Evolutionary conservation across 2,329 filamentous ascomycete genomes (phyloP).

Genomic region (Cytospora schulzeri): DNA sequence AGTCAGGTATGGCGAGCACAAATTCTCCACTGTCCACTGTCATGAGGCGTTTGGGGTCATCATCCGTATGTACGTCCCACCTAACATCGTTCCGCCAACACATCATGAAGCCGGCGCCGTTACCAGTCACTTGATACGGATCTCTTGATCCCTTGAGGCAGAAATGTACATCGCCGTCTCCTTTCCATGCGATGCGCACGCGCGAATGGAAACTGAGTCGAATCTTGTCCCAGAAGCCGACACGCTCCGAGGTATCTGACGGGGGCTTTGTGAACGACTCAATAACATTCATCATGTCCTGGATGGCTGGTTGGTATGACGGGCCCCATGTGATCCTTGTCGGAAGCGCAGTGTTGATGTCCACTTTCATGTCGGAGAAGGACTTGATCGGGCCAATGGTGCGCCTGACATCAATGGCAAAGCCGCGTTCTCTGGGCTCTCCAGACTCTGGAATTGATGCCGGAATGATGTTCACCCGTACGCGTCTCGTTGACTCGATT

Average conservation of each 20-base stretch:
- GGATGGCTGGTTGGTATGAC: conserved; percentile 95
- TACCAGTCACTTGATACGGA: conserved; percentile 89
- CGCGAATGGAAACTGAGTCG: conserved; percentile 91
- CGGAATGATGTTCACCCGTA: conserved; percentile 83
- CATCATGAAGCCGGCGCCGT: conserved; percentile 95
- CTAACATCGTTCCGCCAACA: conserved; percentile 95
- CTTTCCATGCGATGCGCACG: conserved; percentile 87
- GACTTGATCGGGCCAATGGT: conserved; percentile 96
- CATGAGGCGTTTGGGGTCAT: conserved; percentile 92
- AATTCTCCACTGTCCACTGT: conserved; percentile 94
- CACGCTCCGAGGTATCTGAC: conserved; percentile 87
- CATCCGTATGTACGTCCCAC: conserved; percentile 80
- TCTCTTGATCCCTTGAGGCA: conserved; percentile 90
- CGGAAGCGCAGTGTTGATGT: conserved; percentile 90
- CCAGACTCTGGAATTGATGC: conserved; percentile 61
- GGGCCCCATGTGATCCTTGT: conserved; percentile 97
- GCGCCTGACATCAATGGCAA: conserved; percentile 82
- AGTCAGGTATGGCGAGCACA: conserved; percentile 91
- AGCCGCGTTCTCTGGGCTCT: conserved; percentile 62
- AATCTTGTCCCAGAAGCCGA: conserved; percentile 99
- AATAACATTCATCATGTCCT: conserved; percentile 99
- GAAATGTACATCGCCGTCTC: conserved; percentile 92
- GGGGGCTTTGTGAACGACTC: conserved; percentile 97
- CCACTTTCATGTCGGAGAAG: conserved; percentile 87
- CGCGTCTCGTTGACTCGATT: conserved; percentile 74